Conservation (phyloP, 495 filamentous ascomycete species). For the Ramalina intermedia region DNA sequence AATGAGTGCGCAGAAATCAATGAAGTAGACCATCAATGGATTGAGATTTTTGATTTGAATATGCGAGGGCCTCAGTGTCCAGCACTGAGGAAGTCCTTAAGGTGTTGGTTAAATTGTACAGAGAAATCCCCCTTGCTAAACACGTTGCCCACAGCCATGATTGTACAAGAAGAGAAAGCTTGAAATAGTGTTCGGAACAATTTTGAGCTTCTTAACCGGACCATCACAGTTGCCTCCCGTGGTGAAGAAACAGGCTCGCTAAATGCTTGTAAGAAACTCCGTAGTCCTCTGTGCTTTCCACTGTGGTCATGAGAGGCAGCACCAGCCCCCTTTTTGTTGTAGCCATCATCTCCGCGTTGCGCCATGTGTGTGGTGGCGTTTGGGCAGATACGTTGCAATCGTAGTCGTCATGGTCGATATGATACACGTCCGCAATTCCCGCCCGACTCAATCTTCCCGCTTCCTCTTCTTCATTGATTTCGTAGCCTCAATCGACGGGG, state of each 20-base stretch:
- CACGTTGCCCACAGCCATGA: not conserved
- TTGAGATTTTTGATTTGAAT: too few relatives aligned
- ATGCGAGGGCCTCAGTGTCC: not conserved
- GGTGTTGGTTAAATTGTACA: not conserved
- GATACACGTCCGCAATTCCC: constrained; percentile 5
- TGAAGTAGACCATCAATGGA: too few relatives aligned
- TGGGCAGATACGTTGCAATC: constrained; percentile 9
- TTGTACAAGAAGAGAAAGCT: not conserved
- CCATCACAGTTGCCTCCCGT: too few relatives aligned
- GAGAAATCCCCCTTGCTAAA: not conserved
- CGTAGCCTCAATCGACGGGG: constrained; percentile 30
- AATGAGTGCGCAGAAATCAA: too few relatives aligned
- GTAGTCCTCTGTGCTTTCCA: not conserved
- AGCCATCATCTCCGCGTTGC: not conserved
- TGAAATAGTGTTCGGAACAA: not conserved
- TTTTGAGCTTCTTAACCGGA: too few relatives aligned
- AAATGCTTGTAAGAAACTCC: not conserved
- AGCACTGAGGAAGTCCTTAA: not conserved
- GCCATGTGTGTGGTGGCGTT: not conserved
- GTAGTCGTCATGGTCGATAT: constrained; percentile 15
- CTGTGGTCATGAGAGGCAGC: not conserved
- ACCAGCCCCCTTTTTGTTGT: not conserved
- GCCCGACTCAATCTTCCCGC: constrained; percentile 41
- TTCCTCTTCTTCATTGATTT: constrained; percentile 62
- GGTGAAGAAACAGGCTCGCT: too few relatives aligned